Evolutionary conservation across 208 protist species (phyloP).

Genomic region (Leishmania tarentolae): DNA sequence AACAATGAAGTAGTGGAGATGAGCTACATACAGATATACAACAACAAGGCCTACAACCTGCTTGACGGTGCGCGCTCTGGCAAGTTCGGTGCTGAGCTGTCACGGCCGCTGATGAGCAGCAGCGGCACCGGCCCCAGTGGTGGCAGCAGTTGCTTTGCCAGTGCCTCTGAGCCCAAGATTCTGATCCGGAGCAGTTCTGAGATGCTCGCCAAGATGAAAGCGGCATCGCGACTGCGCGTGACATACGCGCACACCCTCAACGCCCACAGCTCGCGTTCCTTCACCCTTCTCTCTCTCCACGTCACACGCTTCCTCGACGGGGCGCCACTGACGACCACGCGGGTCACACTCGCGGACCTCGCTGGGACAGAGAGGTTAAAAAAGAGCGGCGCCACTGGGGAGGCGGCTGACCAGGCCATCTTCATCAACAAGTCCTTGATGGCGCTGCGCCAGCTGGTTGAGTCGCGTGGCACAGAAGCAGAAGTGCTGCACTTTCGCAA

Average conservation of each 20-base stretch:
- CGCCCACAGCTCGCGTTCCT: slow-evolving; percentile 63
- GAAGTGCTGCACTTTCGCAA: slow-evolving; percentile 54
- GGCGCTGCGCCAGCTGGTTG: slow-evolving; percentile 80
- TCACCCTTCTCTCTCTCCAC: slow-evolving; percentile 65
- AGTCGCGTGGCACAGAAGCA: slow-evolving; percentile 34
- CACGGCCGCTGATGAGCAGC: slow-evolving; percentile 15
- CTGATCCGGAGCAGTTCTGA: slow-evolving; percentile 45
- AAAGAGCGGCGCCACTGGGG: slow-evolving; percentile 75
- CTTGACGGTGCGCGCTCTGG: slow-evolving; percentile 29
- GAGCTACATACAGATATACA: slow-evolving; percentile 81
- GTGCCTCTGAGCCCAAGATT: slow-evolving; percentile 44
- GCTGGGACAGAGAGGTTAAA: slow-evolving; percentile 91
- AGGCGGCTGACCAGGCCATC: slow-evolving; percentile 83
- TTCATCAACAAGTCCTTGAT: slow-evolving; percentile 93
- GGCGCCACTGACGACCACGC: slow-evolving; percentile 47
- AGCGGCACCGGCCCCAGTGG: neutral
- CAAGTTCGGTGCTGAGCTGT: slow-evolving; percentile 26
- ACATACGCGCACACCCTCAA: slow-evolving; percentile 57
- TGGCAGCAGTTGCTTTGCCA: slow-evolving; percentile 8
- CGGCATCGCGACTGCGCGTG: slow-evolving; percentile 46
- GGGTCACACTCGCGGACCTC: slow-evolving; percentile 92
- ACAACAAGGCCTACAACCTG: slow-evolving; percentile 73
- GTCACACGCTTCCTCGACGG: slow-evolving; percentile 66
- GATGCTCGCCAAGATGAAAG: slow-evolving; percentile 26
- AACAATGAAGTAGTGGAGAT: slow-evolving; percentile 70